A percentile compares a stretch with the other conserved stretches of the same genome.
Conservation (phyloP, 1,284 basidiomycete species). For the Ceratobasidium theobromae region DNA sequence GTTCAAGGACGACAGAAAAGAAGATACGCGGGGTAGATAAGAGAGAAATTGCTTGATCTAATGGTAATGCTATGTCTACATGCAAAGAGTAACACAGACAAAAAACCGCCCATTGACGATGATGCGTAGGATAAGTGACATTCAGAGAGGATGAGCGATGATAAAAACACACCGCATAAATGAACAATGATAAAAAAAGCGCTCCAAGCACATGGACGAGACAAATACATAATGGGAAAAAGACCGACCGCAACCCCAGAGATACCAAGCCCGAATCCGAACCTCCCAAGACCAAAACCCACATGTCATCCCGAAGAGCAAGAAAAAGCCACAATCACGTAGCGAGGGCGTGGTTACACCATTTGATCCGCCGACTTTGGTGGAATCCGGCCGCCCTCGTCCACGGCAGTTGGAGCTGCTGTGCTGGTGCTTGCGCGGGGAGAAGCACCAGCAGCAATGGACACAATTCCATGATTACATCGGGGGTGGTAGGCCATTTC, state of each 20-base stretch:
- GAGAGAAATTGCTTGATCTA: background rate
- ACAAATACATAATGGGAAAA: background rate
- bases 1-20: background rate
- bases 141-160: background rate
- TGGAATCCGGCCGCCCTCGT: constrained; percentile 7
- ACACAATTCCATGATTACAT: constrained; percentile 24
- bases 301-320: background rate
- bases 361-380: constrained; percentile 19
- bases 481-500: constrained; percentile 24
- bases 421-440: constrained; percentile 22
- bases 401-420: too few relatives aligned
- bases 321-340: background rate
- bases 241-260: too few relatives aligned
- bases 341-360: background rate
- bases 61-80: background rate
- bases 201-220: background rate
- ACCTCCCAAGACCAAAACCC: background rate
- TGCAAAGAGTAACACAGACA: background rate
- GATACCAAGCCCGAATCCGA: background rate
- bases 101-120: background rate
- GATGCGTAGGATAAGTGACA: background rate
- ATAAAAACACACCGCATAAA: background rate
- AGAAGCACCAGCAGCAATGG: background rate
- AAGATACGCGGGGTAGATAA: background rate
- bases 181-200: background rate